Evolutionary conservation across 257 asterid genomes (phyloP), one percentile per base, ranked within the genome.

Genomic region (Asclepias syriaca): DNA sequence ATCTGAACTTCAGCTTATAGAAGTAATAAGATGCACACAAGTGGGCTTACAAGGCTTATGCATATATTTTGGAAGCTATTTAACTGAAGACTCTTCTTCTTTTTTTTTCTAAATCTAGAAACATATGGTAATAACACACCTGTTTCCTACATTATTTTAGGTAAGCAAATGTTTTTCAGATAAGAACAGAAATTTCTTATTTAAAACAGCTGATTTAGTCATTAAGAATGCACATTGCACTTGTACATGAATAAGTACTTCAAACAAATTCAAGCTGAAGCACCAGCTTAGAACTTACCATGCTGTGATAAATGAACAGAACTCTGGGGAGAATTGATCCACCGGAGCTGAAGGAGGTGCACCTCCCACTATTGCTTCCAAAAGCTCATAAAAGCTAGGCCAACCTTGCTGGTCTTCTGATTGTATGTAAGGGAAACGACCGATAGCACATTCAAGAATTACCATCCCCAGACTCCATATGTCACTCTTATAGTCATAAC

Each of bases 301-400:
- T 73, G 95, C 90, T 40, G 97, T 84, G 83, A 83, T 71, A 71
- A 85, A 85, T 10, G 85, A 83, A 76, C 90, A 85, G 67, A 85
- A 83, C 79, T 85, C 87, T 0, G 90, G 90, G 61, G 90, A 85
- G 73, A 85, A 85, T 72, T 85, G 90, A 79, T 85, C 98, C 54
- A 91, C 69, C 19, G 99, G 98, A 74, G 99, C 97, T 75, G 94
- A 77, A 67, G 96, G 99, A 10, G 99, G 96, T n/a, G 95, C 90
- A 68, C 84, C 84, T 78, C 91, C 92, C 45, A 95, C 99, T 79
- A 95, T 95, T 74, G 97, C 91, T 77, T 92, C 94, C 83, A 95
- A 71, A 77, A 95, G 99, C 85, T 92, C 97, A 46, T 92, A 92
- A 85, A 95, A 95, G 84, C 98, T 86, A 9, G 97, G 98, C 66